phyloP scores from a whole-genome alignment of 2,329 filamentous ascomycete species.

The Fusarium miscanthi region DNA sequence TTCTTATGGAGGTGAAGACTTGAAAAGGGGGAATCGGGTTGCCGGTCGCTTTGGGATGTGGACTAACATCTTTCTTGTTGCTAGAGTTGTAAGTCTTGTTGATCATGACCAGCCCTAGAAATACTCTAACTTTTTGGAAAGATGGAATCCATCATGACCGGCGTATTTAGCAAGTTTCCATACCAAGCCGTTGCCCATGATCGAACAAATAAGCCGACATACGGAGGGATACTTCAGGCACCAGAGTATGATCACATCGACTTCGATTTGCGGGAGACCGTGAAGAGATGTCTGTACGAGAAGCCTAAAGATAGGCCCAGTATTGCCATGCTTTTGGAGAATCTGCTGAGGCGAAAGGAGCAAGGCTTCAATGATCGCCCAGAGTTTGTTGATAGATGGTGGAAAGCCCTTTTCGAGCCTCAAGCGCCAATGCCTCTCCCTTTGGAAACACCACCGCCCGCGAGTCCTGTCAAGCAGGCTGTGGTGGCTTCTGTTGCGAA shows the following conservation, averaged over 20 bases:
- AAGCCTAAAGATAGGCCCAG: conserved; percentile 43
- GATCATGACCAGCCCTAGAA: neutral
- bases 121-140: conserved; percentile 21
- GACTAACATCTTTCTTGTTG: conserved; percentile 47
- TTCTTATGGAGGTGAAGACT: conserved; percentile 23
- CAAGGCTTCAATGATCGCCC: conserved; percentile 29
- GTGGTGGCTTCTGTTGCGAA: neutral
- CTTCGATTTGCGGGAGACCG: conserved; percentile 31
- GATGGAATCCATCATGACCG: conserved; percentile 47
- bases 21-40: conserved; percentile 10
- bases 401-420: conserved; percentile 27
- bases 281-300: conserved; percentile 44
- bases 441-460: neutral
- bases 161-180: conserved; percentile 19
- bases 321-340: conserved; percentile 35
- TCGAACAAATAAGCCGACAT: conserved; percentile 16
- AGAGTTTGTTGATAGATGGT: conserved; percentile 32
- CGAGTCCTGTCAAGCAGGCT: neutral
- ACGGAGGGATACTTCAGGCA: conserved; percentile 38
- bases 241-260: conserved; percentile 30
- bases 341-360: conserved; percentile 35
- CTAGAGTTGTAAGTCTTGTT: conserved; percentile 39
- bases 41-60: conserved; percentile 47
- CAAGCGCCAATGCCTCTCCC: neutral
- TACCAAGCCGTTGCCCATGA: conserved; percentile 13